Base-by-base conservation (phyloP, 352 stramenopile species). In the Phytophthora litchii region DNA sequence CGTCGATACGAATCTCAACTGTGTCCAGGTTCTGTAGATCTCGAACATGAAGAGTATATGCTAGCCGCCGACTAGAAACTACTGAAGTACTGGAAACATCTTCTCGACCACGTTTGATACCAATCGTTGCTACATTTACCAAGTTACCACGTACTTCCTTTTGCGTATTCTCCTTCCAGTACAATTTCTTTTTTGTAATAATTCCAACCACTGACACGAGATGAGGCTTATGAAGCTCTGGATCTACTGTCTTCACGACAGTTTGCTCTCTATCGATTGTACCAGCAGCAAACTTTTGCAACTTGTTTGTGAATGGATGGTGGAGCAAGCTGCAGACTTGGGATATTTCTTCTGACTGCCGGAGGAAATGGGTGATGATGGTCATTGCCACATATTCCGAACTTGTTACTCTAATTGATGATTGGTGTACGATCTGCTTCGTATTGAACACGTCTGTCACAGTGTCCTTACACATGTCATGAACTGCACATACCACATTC, bases 1-100 rank as follows among this genome's bases (percentile, higher is more conserved):
- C 51, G 52, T 91, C 74, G 6, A 89, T 52, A 12, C 62, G 72
- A 44, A 92, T 58, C 8, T 77, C 67, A 9, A 91, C 60, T 17
- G 60, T 64, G 50, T 91, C 74, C 2, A 81, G 31, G 36, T 68
- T 69, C 1, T 53, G 16, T 12, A 83, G 46, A 47, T 86, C 79
- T 3, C 81, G 78, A 13, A 91, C 36, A 52, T 70, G 44, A 49
- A 78, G 35, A 5, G 61, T 48, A 13, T 60, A 80, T 41, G 61
- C 25, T 29, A 81, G 43, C 9, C 51, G 58, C n/a, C 45, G 57
- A n/a, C 16, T 68, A 3, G 19, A 44, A 16, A 5, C 10, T 38
- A 19, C 20, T 17, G 12, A 13, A 29, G 10, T 35, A 13, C 11
- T 58, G 37, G 0, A 35, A 23, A 14, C 5, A 31, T 4, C 25